These are phyloP conservation scores for Agapanthus africanus DNA, from an alignment of 106 monocot species.

Conservation along the genomic window DNA sequence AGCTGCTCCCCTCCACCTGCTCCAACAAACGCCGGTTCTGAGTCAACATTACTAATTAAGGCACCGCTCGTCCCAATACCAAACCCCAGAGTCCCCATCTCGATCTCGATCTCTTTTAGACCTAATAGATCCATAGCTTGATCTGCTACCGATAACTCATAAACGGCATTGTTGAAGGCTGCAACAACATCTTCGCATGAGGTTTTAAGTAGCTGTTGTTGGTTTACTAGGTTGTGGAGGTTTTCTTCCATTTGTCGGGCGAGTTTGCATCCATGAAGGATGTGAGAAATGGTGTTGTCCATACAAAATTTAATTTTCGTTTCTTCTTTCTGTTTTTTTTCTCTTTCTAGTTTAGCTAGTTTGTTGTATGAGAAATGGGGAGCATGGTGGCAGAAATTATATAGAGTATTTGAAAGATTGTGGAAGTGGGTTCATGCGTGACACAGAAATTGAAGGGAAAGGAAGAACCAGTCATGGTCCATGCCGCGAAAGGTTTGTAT, in stretches of 20 bases:
- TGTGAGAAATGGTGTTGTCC: background rate
- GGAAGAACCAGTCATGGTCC: slow-evolving; percentile 11
- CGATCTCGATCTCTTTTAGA: background rate
- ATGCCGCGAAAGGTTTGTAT: background rate
- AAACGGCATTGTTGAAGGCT: slow-evolving; percentile 6
- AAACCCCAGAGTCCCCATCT: background rate
- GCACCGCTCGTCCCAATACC: background rate
- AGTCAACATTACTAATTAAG: background rate
- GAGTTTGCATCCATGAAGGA: slow-evolving; percentile 10
- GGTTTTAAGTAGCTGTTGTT: background rate
- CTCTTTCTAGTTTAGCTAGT: background rate
- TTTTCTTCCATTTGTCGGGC: background rate
- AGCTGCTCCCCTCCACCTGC: background rate
- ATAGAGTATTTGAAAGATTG: background rate
- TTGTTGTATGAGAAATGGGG: background rate
- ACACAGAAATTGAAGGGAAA: background rate
- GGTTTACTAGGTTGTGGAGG: background rate
- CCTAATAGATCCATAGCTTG: slow-evolving; percentile 1
- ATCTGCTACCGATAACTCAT: background rate
- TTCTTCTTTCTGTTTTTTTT: background rate
- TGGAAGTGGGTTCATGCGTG: background rate
- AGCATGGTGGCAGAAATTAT: background rate
- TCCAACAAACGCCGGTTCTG: background rate
- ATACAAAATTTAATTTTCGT: background rate
- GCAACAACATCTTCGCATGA: background rate